Percentiles rank a stretch among this genome's conserved stretches.
phyloP scores from a whole-genome alignment of 768 basidiomycete species.

The Xerocomellus dryophilus region DNA sequence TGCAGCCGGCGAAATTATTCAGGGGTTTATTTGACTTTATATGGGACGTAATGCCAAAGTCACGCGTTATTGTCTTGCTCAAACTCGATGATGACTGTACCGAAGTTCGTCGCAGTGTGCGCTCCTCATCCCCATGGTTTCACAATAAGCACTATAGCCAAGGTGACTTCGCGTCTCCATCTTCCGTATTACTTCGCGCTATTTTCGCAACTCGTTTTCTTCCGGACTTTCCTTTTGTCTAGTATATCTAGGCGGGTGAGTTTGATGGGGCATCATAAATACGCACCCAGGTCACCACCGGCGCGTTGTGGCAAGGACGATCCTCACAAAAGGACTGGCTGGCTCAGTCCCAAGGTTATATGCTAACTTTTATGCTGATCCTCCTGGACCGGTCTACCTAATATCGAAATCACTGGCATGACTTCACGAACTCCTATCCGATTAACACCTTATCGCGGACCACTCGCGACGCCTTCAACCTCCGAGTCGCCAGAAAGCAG shows the following conservation, averaged over 20 bases:
- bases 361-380: conserved; percentile 19
- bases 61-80: conserved; percentile 25
- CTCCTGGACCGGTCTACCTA: conserved; percentile 13
- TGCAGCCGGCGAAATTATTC: background rate
- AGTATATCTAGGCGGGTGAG: background rate
- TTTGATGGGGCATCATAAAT: conserved; percentile 23
- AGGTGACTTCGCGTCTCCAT: conserved; percentile 16
- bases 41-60: conserved; percentile 1
- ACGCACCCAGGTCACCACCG: conserved; percentile 1
- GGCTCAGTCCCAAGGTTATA: conserved; percentile 28
- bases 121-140: conserved; percentile 27
- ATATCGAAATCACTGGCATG: conserved; percentile 21
- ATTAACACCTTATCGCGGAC: conserved; percentile 25
- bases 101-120: background rate
- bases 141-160: conserved; percentile 26
- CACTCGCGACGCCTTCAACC: conserved; percentile 24
- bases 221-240: conserved; percentile 23
- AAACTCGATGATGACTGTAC: conserved; percentile 7
- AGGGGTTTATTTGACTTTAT: conserved; percentile 11
- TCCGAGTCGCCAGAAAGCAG: conserved; percentile 20
- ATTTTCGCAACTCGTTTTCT: conserved; percentile 1
- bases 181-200: conserved; percentile 19
- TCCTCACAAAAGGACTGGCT: conserved; percentile 27
- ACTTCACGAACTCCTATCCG: conserved; percentile 26
- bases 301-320: conserved; percentile 9